Evolutionary conservation across 2,329 filamentous ascomycete species (phyloP), one percentile per base, ranked within the genome.

Genomic region (Talaromyces sp.): DNA sequence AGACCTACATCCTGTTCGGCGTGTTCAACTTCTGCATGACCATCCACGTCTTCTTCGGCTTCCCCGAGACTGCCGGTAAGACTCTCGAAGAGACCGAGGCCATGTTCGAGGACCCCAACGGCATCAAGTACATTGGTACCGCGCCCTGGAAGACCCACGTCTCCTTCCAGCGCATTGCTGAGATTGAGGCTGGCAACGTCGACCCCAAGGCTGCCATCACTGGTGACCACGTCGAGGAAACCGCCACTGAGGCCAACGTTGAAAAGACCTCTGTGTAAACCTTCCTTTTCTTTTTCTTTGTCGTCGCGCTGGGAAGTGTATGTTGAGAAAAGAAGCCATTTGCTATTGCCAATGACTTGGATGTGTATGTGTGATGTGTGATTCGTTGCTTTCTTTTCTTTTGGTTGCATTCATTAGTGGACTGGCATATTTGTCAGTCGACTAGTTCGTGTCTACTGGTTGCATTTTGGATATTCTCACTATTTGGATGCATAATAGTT

Each of bases 51-150:
- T 83, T 84, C 71, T 80, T 92, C 65, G 73, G 81, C 17, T 86
- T 85, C 66, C 88, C 88, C 0, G 84, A 91, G 75, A 92, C 89
- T 0, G 84, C 86, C 44, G 88, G 88, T 13, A 90, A 86, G 75
- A 89, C 88, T 0, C 83, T 93, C 1, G 90, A 93, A 70, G 89
- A 93, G 71, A 87, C 92, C 73, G 88, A 90, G 65, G 84, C 85
- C 15, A 87, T 92, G 65, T 93, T 93, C 71, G 75, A 71, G 32
- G 70, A 73, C 13, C 74, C 74, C 19, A 62, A 69, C 44, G 74
- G 74, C 19, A 67, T 72, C 44, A 70, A 69, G 27, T 74, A 73
- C 62, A 72, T 77, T 27, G 74, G 74, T 62, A 73, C 67, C 4
- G 69, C 73, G 15, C 71, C 75, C 25, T 77, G 75, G 75, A 76